phyloP scores from a whole-genome alignment of 2,329 filamentous ascomycete species.

The Kalaharituber pfeilii region DNA sequence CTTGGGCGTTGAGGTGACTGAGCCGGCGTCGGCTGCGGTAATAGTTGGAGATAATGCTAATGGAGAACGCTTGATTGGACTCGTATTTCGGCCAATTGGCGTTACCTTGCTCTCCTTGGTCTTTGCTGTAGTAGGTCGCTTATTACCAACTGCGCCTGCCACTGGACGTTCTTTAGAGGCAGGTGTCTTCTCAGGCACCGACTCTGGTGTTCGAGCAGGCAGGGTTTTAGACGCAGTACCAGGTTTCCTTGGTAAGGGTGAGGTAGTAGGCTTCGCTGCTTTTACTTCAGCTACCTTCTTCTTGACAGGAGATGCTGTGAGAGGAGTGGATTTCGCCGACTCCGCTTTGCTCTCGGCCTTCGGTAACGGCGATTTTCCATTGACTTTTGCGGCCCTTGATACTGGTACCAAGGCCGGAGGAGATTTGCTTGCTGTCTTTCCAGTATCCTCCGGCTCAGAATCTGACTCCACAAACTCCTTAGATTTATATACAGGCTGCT shows the following conservation, averaged over 20 bases:
- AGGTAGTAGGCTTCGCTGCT: conserved; percentile 10
- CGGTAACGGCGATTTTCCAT: background rate
- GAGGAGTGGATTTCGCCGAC: background rate
- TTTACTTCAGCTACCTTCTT: conserved; percentile 1
- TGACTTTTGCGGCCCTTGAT: background rate
- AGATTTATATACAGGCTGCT: conserved; percentile 8
- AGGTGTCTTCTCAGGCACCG: background rate
- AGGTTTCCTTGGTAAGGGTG: conserved; percentile 5
- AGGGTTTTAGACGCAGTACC: conserved; percentile 8
- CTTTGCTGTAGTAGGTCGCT: conserved; percentile 11
- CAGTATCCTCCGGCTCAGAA: conserved; percentile 7
- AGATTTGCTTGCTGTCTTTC: background rate
- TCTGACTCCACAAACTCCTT: conserved; percentile 15
- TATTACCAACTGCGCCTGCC: conserved; percentile 7
- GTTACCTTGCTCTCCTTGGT: conserved; percentile 9
- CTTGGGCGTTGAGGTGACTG: background rate
- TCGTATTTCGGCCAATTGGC: conserved; percentile 1
- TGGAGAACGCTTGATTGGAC: conserved; percentile 20
- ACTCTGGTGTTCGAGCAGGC: background rate
- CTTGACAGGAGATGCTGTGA: background rate
- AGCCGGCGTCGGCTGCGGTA: background rate
- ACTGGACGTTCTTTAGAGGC: background rate
- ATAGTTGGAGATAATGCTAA: conserved; percentile 21
- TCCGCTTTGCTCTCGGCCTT: background rate
- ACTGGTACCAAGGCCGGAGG: background rate